Percentiles rank a stretch among this genome's conserved stretches.
phyloP scores from a whole-genome alignment of 2,329 filamentous ascomycete species.

The Venturia aucupariae region DNA sequence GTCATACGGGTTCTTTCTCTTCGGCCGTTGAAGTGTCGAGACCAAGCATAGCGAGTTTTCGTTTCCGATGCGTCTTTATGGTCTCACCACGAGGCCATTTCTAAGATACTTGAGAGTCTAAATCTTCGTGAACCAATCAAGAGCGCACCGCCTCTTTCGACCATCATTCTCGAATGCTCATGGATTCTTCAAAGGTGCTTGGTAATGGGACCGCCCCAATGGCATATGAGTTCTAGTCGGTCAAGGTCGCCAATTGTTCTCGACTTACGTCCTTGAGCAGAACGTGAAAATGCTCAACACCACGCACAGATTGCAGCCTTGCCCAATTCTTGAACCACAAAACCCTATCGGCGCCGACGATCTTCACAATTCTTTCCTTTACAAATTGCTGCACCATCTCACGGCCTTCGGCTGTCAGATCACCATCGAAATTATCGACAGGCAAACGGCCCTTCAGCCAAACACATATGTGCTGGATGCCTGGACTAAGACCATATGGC shows the following conservation, averaged over 20 bases:
- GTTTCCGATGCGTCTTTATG: not conserved
- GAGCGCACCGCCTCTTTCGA: not conserved
- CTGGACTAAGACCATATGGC: conserved; percentile 49
- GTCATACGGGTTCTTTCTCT: not conserved
- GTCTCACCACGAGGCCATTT: not conserved
- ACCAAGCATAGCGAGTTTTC: not conserved
- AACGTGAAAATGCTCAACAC: conserved; percentile 49
- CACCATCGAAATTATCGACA: conserved; percentile 24
- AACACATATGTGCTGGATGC: conserved; percentile 48
- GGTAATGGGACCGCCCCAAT: not conserved
- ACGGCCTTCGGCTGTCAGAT: conserved; percentile 24
- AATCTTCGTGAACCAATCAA: not conserved
- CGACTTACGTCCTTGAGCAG: conserved; percentile 36
- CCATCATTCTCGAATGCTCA: not conserved
- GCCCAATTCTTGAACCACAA: conserved; percentile 60
- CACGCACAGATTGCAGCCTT: conserved; percentile 50
- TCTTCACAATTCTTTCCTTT: conserved; percentile 9
- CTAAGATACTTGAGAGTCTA: not conserved
- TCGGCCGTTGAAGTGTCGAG: not conserved
- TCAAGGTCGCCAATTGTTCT: conserved; percentile 4
- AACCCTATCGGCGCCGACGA: conserved; percentile 38
- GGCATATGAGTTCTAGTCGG: not conserved
- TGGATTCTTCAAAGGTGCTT: not conserved
- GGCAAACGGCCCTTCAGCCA: conserved; percentile 37
- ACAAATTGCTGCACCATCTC: conserved; percentile 21